Evolutionary conservation across 345 rosid genomes (phyloP).

Genomic region (Moricandia moricandioides): DNA sequence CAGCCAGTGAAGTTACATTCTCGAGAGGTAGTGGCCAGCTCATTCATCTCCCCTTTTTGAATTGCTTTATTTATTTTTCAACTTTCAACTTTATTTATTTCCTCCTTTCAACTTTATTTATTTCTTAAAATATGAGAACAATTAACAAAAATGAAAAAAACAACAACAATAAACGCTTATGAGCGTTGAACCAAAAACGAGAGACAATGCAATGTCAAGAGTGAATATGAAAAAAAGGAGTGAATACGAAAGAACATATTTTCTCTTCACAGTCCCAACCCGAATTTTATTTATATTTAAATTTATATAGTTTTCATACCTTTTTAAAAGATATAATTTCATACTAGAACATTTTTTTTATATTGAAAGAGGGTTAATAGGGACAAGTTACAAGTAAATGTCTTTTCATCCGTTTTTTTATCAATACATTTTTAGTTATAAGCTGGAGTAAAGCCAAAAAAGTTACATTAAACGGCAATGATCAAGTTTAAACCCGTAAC

Average conservation of each 20-base stretch:
- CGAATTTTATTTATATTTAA: background rate
- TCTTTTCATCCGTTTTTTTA: background rate
- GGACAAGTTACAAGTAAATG: background rate
- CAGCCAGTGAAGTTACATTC: slow-evolving; percentile 38
- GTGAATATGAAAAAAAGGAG: background rate
- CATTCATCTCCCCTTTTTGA: slow-evolving; percentile 25
- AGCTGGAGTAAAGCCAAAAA: slow-evolving; percentile 4
- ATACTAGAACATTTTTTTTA: background rate
- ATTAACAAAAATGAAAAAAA: background rate
- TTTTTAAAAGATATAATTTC: background rate
- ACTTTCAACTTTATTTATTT: slow-evolving; percentile 16
- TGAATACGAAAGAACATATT: background rate
- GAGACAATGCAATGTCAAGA: slow-evolving; percentile 2
- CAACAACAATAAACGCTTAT: background rate
- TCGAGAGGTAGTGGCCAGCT: slow-evolving; percentile 33
- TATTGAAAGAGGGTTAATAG: background rate
- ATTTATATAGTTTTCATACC: background rate
- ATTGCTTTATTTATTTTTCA: slow-evolving; percentile 24
- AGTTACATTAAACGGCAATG: background rate
- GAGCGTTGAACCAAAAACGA: background rate
- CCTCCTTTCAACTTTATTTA: slow-evolving; percentile 17
- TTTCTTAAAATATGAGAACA: background rate
- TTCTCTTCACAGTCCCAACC: background rate
- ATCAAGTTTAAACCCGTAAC: background rate
- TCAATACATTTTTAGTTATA: background rate